Percentiles rank a stretch among this genome's conserved stretches.
These are phyloP conservation scores for Uncinocarpus reesii DNA, from an alignment of 2,329 filamentous ascomycete genomes.

Conservation along the genomic window DNA sequence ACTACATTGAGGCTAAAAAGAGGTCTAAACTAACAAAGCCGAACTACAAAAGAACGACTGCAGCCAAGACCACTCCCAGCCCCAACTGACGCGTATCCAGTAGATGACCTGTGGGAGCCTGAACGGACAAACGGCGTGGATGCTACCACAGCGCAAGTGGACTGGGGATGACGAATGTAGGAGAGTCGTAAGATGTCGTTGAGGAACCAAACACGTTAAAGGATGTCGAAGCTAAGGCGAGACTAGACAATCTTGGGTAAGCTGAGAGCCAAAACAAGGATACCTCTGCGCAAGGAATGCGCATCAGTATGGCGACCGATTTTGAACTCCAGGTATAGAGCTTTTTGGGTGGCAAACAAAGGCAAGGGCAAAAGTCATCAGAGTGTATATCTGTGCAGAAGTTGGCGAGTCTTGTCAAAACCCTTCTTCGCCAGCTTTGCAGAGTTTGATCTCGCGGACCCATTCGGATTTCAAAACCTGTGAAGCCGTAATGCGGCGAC, in stretches of 20 bases:
- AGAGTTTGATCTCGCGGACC: slow-evolving; percentile 95
- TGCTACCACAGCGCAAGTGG: not conserved
- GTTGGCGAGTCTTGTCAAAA: too few relatives aligned
- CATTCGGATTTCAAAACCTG: slow-evolving; percentile 98
- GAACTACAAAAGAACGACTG: slow-evolving; percentile 14
- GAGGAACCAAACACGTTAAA: not conserved
- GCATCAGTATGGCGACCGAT: not conserved
- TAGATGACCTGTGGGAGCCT: not conserved
- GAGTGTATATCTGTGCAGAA: too few relatives aligned
- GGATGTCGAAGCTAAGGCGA: not conserved
- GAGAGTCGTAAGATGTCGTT: slow-evolving; percentile 6
- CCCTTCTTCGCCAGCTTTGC: slow-evolving; percentile 92
- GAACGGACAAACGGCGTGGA: not conserved
- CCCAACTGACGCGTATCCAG: slow-evolving; percentile 6
- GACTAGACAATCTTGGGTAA: slow-evolving; percentile 1
- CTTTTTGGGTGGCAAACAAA: not conserved
- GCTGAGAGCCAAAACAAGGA: not conserved
- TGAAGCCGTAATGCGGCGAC: slow-evolving; percentile 83
- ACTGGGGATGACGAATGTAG: not conserved
- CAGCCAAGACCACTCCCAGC: slow-evolving; percentile 11
- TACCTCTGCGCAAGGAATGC: not conserved
- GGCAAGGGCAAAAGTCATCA: too few relatives aligned
- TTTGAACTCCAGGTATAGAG: not conserved
- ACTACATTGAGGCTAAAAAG: slow-evolving; percentile 11
- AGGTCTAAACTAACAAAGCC: slow-evolving; percentile 14